phyloP scores from a whole-genome alignment of 352 stramenopile genomes.

The Pythium brassicae region DNA sequence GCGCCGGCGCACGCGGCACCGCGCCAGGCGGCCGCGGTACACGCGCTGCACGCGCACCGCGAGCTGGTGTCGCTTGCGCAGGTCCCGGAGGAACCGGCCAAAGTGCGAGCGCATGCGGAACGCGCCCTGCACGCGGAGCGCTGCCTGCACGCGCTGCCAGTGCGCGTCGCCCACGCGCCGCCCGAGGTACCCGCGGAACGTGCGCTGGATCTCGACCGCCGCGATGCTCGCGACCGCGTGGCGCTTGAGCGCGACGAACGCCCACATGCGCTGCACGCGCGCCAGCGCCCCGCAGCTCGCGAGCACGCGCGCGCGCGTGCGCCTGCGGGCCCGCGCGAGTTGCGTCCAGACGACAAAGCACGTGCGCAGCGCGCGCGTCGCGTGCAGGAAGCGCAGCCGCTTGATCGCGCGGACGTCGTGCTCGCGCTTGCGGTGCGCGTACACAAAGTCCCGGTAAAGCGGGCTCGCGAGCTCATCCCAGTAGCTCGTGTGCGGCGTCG shows the following conservation, averaged over 20 bases:
- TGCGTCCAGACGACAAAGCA: constrained; percentile 40
- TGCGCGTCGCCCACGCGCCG: constrained; percentile 26
- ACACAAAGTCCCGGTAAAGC: constrained; percentile 51
- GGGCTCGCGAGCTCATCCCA: constrained; percentile 53
- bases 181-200: constrained; percentile 42
- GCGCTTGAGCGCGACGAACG: constrained; percentile 34
- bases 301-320: constrained; percentile 25
- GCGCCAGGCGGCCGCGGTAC: constrained; percentile 53
- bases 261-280: constrained; percentile 28
- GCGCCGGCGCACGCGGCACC: constrained; percentile 27
- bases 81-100: constrained; percentile 30
- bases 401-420: constrained; percentile 45
- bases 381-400: constrained; percentile 44
- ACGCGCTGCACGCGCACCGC: constrained; percentile 53
- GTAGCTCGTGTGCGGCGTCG: constrained; percentile 37
- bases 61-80: constrained; percentile 35
- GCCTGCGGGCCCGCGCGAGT: constrained; percentile 26
- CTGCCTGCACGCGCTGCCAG: constrained; percentile 44
- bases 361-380: constrained; percentile 30
- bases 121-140: constrained; percentile 49
- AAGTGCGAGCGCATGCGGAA: constrained; percentile 68
- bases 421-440: constrained; percentile 37
- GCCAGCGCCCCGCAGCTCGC: constrained; percentile 25
- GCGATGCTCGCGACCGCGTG: constrained; percentile 44
- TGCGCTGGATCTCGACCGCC: constrained; percentile 59